Percentiles rank a stretch among this genome's conserved stretches.
phyloP scores from a whole-genome alignment of 345 rosid genomes.

The Gossypium australe region DNA sequence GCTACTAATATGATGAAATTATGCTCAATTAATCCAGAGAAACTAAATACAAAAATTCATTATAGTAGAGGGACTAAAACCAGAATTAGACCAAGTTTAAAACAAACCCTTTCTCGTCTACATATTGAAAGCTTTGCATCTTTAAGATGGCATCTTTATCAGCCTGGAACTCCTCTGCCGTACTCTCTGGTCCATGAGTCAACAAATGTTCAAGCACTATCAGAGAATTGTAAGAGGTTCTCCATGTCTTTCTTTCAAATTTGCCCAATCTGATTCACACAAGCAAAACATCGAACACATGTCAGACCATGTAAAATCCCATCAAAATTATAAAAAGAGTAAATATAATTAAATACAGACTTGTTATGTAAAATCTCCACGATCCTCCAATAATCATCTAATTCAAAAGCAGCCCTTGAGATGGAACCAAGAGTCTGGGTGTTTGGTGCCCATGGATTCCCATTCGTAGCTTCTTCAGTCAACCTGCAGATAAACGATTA shows the following conservation, averaged over 20 bases:
- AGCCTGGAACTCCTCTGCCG: constrained; percentile 63
- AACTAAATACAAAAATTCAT: background rate
- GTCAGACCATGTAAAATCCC: background rate
- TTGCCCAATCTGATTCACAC: constrained; percentile 42
- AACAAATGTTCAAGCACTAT: constrained; percentile 70
- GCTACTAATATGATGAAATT: too few species aligned
- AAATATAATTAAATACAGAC: constrained; percentile 31
- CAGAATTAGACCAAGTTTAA: background rate
- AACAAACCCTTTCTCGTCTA: constrained; percentile 77
- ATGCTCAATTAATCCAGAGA: too few species aligned
- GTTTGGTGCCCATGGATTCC: constrained; percentile 61
- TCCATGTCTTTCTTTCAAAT: constrained; percentile 79
- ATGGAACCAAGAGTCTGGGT: constrained; percentile 56
- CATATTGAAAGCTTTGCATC: constrained; percentile 56
- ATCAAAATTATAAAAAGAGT: background rate
- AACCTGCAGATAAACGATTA: constrained; percentile 34
- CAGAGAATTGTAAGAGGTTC: constrained; percentile 64
- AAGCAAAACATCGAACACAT: background rate
- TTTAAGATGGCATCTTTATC: constrained; percentile 48
- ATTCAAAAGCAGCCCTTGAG: constrained; percentile 89
- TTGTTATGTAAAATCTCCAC: constrained; percentile 76
- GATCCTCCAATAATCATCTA: constrained; percentile 77
- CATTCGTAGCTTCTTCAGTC: constrained; percentile 79
- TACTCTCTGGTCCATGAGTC: constrained; percentile 96
- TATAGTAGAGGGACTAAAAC: too few species aligned